Evolutionary conservation across 805 yeast genomes (phyloP).

Genomic region (Pichia nakasei): DNA sequence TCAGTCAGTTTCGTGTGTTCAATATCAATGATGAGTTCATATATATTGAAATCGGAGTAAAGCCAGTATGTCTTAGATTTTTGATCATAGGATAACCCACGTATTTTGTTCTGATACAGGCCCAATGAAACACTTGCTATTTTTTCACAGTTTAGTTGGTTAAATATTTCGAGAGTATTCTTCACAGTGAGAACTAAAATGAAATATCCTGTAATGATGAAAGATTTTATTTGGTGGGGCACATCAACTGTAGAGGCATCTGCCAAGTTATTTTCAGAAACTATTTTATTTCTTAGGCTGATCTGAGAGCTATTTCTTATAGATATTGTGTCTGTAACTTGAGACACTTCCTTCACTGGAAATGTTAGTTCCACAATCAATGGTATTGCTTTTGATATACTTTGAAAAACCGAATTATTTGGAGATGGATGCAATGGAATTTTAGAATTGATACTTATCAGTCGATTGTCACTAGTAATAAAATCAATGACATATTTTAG

Average conservation of each 20-base stretch:
- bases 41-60: conserved; percentile 49
- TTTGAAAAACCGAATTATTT: conserved; percentile 8
- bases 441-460: conserved; percentile 11
- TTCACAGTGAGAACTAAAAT: conserved; percentile 36
- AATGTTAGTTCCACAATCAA: not conserved
- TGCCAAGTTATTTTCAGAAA: not conserved
- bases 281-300: not conserved
- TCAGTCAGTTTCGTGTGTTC: conserved; percentile 76
- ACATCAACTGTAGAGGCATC: not conserved
- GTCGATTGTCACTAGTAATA: conserved; percentile 10
- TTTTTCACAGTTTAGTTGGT: conserved; percentile 42
- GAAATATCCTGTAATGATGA: conserved; percentile 47
- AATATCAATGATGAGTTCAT: conserved; percentile 60
- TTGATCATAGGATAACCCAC: conserved; percentile 45
- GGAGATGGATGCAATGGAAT: conserved; percentile 8
- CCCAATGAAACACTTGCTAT: conserved; percentile 30
- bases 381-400: conserved; percentile 18
- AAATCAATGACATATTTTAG: conserved; percentile 7
- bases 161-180: conserved; percentile 35
- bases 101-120: conserved; percentile 27
- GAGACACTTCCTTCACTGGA: not conserved
- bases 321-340: not conserved
- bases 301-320: not conserved
- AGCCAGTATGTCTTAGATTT: conserved; percentile 64
- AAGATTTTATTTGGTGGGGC: conserved; percentile 22